phyloP scores from a whole-genome alignment of 768 basidiomycete genomes.

The Amanita phalloides region DNA sequence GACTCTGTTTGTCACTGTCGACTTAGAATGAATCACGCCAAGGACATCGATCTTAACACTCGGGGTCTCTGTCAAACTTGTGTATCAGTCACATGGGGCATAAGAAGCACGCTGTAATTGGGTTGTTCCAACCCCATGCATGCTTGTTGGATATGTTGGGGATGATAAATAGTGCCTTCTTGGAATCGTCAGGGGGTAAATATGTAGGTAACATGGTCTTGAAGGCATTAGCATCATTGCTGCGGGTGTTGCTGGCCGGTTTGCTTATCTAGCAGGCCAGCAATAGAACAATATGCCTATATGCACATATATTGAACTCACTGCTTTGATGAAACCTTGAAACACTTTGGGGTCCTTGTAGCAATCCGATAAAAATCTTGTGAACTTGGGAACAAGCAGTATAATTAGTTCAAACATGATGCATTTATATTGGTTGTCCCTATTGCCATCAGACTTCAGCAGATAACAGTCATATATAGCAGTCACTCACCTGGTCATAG shows the following conservation, averaged over 20 bases:
- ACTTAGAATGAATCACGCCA: no score
- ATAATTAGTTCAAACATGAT: slow-evolving; percentile 1
- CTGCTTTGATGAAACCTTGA: not conserved
- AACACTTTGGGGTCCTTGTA: not conserved
- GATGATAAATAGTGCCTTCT: not conserved
- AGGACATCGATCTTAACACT: no score
- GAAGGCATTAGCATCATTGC: not conserved
- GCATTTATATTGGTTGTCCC: slow-evolving; percentile 1
- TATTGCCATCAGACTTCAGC: not conserved
- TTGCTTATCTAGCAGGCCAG: slow-evolving; percentile 5
- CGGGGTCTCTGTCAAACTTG: not conserved
- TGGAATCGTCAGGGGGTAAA: not conserved
- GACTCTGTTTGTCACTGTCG: no score
- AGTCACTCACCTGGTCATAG: not conserved
- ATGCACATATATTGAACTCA: slow-evolving; percentile 1
- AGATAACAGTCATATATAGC: not conserved
- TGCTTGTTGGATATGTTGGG: not conserved
- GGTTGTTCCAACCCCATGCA: not conserved
- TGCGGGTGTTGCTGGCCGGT: not conserved
- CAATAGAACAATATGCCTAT: no score
- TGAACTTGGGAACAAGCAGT: not conserved
- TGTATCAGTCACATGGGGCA: not conserved
- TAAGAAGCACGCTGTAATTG: not conserved
- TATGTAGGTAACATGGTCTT: not conserved
- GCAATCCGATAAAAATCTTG: not conserved